Percentiles rank a stretch among this genome's conserved stretches.
Conservation (phyloP, 1,284 basidiomycete species). For the Cystobasidium pallidum region DNA sequence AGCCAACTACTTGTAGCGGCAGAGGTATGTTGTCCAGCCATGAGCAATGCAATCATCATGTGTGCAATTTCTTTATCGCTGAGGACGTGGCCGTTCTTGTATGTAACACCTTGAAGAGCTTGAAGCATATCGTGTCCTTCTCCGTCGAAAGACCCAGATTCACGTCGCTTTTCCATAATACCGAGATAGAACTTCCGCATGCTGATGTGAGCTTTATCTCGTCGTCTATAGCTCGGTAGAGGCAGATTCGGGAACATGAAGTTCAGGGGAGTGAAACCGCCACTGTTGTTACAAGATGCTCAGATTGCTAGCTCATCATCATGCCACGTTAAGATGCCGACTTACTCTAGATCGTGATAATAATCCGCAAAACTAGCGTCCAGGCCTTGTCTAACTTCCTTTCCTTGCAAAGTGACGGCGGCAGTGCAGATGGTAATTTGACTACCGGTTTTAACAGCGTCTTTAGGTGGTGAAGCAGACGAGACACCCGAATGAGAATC, state of each 20-base stretch:
- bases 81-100: conserved; percentile 79
- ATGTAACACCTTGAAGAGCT: conserved; percentile 80
- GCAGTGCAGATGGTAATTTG: conserved; percentile 96
- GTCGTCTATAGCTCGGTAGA: conserved; percentile 79
- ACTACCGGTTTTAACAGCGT: conserved; percentile 73
- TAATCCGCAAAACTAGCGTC: conserved; percentile 84
- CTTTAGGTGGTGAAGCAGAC: conserved; percentile 62
- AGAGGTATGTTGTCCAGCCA: conserved; percentile 98
- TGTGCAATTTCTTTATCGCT: conserved; percentile 92
- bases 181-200: conserved; percentile 93
- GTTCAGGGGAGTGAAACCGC: conserved; percentile 75
- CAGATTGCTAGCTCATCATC: no score
- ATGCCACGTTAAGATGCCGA: conserved; percentile 44
- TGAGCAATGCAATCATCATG: conserved; percentile 75
- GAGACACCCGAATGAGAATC: conserved; percentile 18
- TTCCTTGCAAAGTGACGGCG: conserved; percentile 87
- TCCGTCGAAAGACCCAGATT: conserved; percentile 59
- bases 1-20: conserved; percentile 90
- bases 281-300: conserved; percentile 54
- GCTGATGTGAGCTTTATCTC: conserved; percentile 87
- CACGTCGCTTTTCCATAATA: conserved; percentile 79
- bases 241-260: conserved; percentile 95
- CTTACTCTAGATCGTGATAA: conserved; percentile 86
- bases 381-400: conserved; percentile 77
- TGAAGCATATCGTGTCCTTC: conserved; percentile 91